phyloP scores from a whole-genome alignment of 176 grass and related monocot species.

The Triticum urartu region DNA sequence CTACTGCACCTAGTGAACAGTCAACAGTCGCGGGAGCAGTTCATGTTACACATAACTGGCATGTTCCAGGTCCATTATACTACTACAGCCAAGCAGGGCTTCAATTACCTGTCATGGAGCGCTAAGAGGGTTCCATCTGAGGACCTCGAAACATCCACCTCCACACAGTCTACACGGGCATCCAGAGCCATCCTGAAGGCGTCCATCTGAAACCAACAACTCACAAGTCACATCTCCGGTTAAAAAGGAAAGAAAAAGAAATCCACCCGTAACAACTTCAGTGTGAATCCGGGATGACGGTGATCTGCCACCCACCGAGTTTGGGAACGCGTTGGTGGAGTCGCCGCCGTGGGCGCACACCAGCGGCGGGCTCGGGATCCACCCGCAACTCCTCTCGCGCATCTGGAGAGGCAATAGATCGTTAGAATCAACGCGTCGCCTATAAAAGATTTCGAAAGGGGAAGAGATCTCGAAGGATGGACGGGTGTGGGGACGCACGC shows the following conservation, averaged over 20 bases:
- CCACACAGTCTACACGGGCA: constrained; percentile 75
- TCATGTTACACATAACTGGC: background rate
- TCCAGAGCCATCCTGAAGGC: constrained; percentile 69
- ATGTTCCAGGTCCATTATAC: background rate
- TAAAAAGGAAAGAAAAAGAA: background rate
- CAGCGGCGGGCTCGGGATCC: constrained; percentile 67
- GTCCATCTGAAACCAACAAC: constrained; percentile 57
- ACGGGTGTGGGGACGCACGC: constrained; percentile 25
- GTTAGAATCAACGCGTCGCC: background rate
- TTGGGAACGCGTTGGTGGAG: constrained; percentile 56
- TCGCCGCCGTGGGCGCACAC: constrained; percentile 90
- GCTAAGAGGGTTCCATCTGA: constrained; percentile 68
- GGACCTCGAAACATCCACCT: constrained; percentile 81
- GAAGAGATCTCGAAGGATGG: background rate
- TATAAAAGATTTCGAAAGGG: background rate
- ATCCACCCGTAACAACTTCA: background rate
- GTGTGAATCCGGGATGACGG: background rate
- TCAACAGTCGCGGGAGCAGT: background rate
- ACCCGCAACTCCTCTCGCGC: constrained; percentile 71
- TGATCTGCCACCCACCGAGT: constrained; percentile 40
- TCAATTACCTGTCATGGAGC: constrained; percentile 79
- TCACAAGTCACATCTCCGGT: background rate
- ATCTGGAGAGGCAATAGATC: constrained; percentile 36
- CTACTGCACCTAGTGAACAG: background rate
- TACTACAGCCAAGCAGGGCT: background rate